Base-by-base conservation (phyloP, 768 basidiomycete species). In the Mycena vulgaris region DNA sequence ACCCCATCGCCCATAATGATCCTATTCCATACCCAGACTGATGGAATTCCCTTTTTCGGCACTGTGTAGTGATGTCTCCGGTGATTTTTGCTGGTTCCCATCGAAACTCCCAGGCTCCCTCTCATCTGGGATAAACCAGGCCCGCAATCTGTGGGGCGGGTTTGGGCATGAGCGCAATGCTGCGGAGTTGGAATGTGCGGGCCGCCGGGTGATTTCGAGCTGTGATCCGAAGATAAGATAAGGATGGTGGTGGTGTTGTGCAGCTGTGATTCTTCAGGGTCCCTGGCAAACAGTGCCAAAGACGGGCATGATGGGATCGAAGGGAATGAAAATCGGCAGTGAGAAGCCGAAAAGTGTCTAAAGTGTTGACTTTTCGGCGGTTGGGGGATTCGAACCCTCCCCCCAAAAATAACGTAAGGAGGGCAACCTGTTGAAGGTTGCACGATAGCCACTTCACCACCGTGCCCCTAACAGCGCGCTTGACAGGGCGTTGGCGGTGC, bases 301-400 rank as follows among this genome's bases (percentile, higher is more conserved):
- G 62, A 52, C 37, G 49, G 48, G 3, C 49, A 48, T 37, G 42
- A 63, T 28, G 42, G 42, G 35, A n/a, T 13, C 37, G 23, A 42
- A 53, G 16, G 25, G 13, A 23, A 25, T 27, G 37, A 25, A 63
- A 63, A 11, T 63, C 49, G 62, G 62, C 62, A 63, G 62, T 63
- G 62, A 63, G 62, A 63, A 63, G 37, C 62, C 62, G 62, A 28
- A 28, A 63, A 63, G 62, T 63, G 62, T 63, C 62, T 63, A 63
- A 63, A 63, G 62, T 63, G 62, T 63, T n/a, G n/a, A 52, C 62
- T 63, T 63, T 39, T 35, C 62, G 37, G 62, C 27, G 33, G 49
- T 13, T 19, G 25, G 62, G 62, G 62, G 49, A 25, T 52, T 63
- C 62, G 49, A 63, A 63, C 62, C 31, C 27, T 49, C 48, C 16